A percentile compares a stretch with the other conserved stretches of the same genome.
Evolutionary conservation across 768 basidiomycete species (phyloP).

Genomic region (Lactarius sp.): DNA sequence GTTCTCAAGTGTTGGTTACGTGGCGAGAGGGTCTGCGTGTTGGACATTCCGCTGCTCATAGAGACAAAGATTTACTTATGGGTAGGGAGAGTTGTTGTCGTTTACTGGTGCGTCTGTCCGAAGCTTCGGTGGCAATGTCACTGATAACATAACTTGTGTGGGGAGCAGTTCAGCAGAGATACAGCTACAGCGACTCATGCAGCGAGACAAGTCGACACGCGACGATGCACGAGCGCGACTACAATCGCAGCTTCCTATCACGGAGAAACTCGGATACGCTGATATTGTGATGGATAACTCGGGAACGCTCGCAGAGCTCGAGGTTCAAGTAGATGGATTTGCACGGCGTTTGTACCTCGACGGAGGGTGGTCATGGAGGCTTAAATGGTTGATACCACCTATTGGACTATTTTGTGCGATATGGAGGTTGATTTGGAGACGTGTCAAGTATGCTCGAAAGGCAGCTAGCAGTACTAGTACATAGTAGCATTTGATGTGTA

Average conservation of each 20-base stretch:
- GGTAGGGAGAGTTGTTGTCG: constrained; percentile 81
- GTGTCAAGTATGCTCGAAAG: constrained; percentile 25
- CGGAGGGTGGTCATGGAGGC: constrained; percentile 52
- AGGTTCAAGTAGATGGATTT: constrained; percentile 46
- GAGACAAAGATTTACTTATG: constrained; percentile 82
- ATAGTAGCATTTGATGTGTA: too few species aligned
- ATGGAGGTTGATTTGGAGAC: constrained; percentile 38
- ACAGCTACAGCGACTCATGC: constrained; percentile 79
- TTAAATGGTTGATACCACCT: constrained; percentile 62
- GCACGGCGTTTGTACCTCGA: constrained; percentile 39
- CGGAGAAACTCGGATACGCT: constrained; percentile 77
- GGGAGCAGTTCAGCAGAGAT: constrained; percentile 66
- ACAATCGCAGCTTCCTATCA: constrained; percentile 73
- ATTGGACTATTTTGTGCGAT: constrained; percentile 44
- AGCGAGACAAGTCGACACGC: constrained; percentile 60
- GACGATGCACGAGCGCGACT: constrained; percentile 72
- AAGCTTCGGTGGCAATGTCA: background rate
- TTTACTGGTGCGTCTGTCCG: constrained; percentile 69
- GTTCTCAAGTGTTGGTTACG: constrained; percentile 67
- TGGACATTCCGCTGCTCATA: constrained; percentile 91
- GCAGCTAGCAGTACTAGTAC: background rate
- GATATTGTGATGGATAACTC: constrained; percentile 89
- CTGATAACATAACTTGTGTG: background rate
- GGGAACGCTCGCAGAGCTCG: constrained; percentile 63
- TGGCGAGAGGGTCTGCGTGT: constrained; percentile 72